These are phyloP conservation scores for Penicillium corylophilum DNA, from an alignment of 2,329 filamentous ascomycete species.

Conservation along the genomic window DNA sequence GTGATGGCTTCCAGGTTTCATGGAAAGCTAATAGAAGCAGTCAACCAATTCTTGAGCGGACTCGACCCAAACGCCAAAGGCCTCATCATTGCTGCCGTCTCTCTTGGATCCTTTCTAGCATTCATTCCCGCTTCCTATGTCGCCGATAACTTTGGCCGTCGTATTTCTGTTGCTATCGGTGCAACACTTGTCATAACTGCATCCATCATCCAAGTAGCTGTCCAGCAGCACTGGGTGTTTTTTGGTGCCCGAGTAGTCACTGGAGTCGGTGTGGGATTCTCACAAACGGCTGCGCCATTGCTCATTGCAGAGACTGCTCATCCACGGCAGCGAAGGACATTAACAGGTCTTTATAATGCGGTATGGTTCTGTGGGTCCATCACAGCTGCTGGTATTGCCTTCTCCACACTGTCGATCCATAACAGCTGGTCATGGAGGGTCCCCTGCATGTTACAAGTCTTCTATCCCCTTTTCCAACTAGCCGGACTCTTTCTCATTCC, in stretches of 20 bases:
- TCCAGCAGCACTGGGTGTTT: constrained; percentile 23
- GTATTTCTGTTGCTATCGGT: constrained; percentile 45
- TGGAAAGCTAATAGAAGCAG: constrained; percentile 9
- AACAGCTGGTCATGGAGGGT: constrained; percentile 54
- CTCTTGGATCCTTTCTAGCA: constrained; percentile 20
- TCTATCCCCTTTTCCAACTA: constrained; percentile 50
- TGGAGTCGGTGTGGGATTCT: constrained; percentile 39
- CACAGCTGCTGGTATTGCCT: constrained; percentile 18
- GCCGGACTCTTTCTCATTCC: constrained; percentile 56
- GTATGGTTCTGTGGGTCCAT: constrained; percentile 27
- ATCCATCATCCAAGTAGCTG: constrained; percentile 24
- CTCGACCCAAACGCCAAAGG: constrained; percentile 18
- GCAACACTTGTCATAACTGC: constrained; percentile 29
- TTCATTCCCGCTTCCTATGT: constrained; percentile 26
- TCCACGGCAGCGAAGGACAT: constrained; percentile 28
- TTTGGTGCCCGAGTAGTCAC: constrained; percentile 31
- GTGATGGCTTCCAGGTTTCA: background rate
- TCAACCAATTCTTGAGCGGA: constrained; percentile 12
- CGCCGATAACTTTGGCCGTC: constrained; percentile 48
- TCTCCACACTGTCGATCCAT: constrained; percentile 14
- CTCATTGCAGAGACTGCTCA: constrained; percentile 33
- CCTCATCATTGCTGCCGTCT: constrained; percentile 25
- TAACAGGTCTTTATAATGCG: constrained; percentile 33
- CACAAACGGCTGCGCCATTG: constrained; percentile 30
- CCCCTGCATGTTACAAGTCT: constrained; percentile 56